A percentile compares a stretch with the other conserved stretches of the same genome.
phyloP scores from a whole-genome alignment of 352 stramenopile genomes.

The Globisporangium orthogonon region DNA sequence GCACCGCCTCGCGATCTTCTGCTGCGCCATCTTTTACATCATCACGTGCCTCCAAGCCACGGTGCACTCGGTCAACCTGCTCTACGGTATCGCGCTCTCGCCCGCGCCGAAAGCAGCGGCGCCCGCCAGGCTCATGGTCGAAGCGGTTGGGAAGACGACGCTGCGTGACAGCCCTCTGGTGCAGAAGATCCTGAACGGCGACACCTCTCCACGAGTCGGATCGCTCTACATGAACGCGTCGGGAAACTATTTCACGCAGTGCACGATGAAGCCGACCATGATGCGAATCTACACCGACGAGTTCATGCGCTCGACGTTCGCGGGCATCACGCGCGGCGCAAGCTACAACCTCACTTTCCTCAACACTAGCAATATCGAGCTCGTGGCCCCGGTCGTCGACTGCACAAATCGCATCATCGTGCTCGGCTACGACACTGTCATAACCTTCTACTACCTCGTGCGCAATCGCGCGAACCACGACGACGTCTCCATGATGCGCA shows the following conservation, averaged over 20 bases:
- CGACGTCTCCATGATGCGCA: constrained; percentile 14
- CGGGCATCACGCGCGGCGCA: too few relatives aligned
- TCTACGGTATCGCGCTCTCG: too few relatives aligned
- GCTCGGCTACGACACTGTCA: not conserved
- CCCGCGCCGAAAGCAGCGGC: too few relatives aligned
- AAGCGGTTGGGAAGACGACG: constrained; percentile 5
- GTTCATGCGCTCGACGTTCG: too few relatives aligned
- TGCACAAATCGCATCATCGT: constrained; percentile 3
- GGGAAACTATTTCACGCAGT: not conserved
- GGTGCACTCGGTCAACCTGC: too few relatives aligned
- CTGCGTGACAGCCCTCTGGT: constrained; percentile 9
- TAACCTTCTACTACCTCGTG: constrained; percentile 14
- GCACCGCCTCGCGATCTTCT: too few relatives aligned
- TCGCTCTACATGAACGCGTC: constrained; percentile 13
- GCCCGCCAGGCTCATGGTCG: not conserved
- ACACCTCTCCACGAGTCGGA: constrained; percentile 2
- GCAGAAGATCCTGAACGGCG: not conserved
- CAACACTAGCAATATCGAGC: too few relatives aligned
- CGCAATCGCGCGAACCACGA: constrained; percentile 7
- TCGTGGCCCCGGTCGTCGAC: not conserved
- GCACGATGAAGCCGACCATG: too few relatives aligned
- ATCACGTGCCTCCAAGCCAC: too few relatives aligned
- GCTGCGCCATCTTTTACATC: too few relatives aligned
- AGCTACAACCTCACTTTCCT: too few relatives aligned
- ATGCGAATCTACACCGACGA: too few relatives aligned